Evolutionary conservation across 345 rosid species (phyloP).

Genomic region (Hibiscus trionum): DNA sequence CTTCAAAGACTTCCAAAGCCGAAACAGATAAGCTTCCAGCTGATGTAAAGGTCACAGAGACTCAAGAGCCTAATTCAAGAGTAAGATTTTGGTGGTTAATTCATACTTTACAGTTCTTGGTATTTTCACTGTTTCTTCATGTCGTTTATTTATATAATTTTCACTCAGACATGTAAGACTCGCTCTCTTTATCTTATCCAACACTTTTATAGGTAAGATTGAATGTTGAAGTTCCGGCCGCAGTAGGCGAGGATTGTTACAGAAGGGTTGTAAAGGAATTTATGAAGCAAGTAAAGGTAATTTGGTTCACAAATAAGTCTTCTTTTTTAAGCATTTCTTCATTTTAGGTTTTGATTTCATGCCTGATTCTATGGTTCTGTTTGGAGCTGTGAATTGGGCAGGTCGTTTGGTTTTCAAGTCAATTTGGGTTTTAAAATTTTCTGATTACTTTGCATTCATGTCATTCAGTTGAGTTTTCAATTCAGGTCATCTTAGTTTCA

Average conservation of each 20-base stretch:
- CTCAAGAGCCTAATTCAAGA: conserved; percentile 53
- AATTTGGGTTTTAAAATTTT: too few species aligned
- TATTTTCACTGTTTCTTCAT: not conserved
- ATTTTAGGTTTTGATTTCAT: not conserved
- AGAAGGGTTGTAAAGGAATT: conserved; percentile 59
- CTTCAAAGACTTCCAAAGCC: conserved; percentile 33
- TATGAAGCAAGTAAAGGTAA: conserved; percentile 69
- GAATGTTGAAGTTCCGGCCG: conserved; percentile 65
- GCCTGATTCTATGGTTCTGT: not conserved
- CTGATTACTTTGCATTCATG: too few species aligned
- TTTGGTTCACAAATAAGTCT: not conserved
- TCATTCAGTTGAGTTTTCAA: too few species aligned
- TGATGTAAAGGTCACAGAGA: conserved; percentile 51
- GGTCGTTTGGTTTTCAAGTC: too few species aligned
- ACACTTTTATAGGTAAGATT: conserved; percentile 41
- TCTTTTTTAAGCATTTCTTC: not conserved
- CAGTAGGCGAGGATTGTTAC: conserved; percentile 74
- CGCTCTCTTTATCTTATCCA: not conserved
- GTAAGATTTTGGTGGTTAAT: conserved; percentile 29
- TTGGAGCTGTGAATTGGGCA: too few species aligned
- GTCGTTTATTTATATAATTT: not conserved
- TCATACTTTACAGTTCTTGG: not conserved
- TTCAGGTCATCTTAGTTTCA: too few species aligned
- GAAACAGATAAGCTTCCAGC: conserved; percentile 66
- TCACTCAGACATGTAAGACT: not conserved